phyloP scores from a whole-genome alignment of 495 filamentous ascomycete species.

The Xanthoparmelia taractica region DNA sequence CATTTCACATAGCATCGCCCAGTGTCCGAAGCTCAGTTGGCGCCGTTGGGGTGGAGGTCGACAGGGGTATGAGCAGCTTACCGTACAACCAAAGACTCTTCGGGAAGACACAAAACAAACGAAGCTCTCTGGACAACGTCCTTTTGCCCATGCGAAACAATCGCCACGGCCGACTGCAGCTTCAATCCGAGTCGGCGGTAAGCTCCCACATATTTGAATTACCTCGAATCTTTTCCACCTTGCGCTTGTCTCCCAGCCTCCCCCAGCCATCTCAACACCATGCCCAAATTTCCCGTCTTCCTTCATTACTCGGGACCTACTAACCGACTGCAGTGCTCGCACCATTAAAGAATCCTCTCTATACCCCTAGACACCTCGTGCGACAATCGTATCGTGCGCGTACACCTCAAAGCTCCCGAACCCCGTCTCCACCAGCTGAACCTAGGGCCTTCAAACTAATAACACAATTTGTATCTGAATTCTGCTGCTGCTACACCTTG shows the following conservation, averaged over 20 bases:
- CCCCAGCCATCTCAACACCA: constrained; percentile 18
- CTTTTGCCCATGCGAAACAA: constrained; percentile 9
- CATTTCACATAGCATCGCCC: neutral
- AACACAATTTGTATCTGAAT: neutral
- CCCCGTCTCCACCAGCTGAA: neutral
- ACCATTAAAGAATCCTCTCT: constrained; percentile 8
- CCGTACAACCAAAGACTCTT: neutral
- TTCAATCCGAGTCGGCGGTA: constrained; percentile 3
- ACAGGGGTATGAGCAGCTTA: constrained; percentile 1
- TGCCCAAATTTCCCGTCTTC: constrained; percentile 7
- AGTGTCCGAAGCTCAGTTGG: neutral
- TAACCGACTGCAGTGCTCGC: constrained; percentile 18
- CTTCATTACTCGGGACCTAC: constrained; percentile 6
- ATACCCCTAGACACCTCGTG: neutral
- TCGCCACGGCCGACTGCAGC: constrained; percentile 15
- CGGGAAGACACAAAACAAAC: constrained; percentile 8
- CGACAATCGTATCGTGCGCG: constrained; percentile 6
- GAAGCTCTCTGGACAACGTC: constrained; percentile 4
- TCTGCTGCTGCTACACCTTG: constrained; percentile 5
- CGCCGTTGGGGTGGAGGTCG: neutral
- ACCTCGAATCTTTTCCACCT: constrained; percentile 15
- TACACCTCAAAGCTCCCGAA: neutral
- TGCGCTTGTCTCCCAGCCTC: neutral
- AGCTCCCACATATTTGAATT: neutral
- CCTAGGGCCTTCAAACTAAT: neutral